Percentiles rank a stretch among this genome's conserved stretches.
phyloP scores from a whole-genome alignment of 495 filamentous ascomycete species.

The Penicilliopsis zonata region DNA sequence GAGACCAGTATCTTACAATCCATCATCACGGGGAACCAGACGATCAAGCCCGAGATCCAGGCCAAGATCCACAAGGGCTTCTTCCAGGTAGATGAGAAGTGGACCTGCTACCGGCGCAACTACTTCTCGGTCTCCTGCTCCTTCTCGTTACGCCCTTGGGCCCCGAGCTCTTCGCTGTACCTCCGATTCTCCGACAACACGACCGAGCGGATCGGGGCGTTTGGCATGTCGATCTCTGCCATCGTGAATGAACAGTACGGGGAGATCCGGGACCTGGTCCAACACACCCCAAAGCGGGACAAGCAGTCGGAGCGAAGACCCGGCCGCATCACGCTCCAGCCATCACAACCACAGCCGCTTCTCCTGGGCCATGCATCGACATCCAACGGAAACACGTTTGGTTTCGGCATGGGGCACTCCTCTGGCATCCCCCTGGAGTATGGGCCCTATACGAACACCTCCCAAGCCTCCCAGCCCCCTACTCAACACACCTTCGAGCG shows the following conservation, averaged over 20 bases:
- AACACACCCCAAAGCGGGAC: slow-evolving; percentile 92
- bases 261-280: slow-evolving; percentile 77
- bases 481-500: slow-evolving; percentile 64
- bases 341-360: slow-evolving; percentile 45
- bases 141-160: slow-evolving; percentile 48
- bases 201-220: slow-evolving; percentile 45
- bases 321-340: slow-evolving; percentile 55
- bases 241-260: slow-evolving; percentile 67
- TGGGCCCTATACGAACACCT: slow-evolving; percentile 18
- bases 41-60: slow-evolving; percentile 63
- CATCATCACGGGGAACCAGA: slow-evolving; percentile 47
- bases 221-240: slow-evolving; percentile 78
- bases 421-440: slow-evolving; percentile 25
- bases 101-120: slow-evolving; percentile 94
- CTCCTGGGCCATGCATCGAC: slow-evolving; percentile 16
- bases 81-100: slow-evolving; percentile 73
- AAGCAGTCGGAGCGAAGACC: slow-evolving; percentile 77
- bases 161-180: slow-evolving; percentile 33
- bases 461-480: slow-evolving; percentile 28
- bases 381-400: slow-evolving; percentile 13
- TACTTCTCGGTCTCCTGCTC: slow-evolving; percentile 87
- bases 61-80: slow-evolving; percentile 90
- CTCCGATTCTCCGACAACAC: slow-evolving; percentile 38
- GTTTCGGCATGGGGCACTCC: slow-evolving; percentile 20
- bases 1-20: slow-evolving; percentile 44